A percentile compares a stretch with the other conserved stretches of the same genome.
Conservation (phyloP, 1,139 yeast genomes). For the Debaryomyces fabryi region DNA sequence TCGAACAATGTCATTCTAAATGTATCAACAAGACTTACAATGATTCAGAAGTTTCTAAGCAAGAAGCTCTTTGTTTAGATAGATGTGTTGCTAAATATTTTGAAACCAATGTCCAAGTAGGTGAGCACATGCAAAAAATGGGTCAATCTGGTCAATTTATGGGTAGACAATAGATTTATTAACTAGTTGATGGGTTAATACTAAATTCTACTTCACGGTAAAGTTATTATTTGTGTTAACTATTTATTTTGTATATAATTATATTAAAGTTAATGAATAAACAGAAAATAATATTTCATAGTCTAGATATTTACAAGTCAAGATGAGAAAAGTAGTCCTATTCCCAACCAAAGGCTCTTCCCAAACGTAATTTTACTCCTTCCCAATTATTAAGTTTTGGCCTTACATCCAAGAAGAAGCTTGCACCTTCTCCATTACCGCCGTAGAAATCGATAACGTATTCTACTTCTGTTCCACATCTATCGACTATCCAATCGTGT, state of each 20-base stretch:
- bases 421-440: constrained; percentile 61
- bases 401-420: constrained; percentile 83
- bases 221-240: constrained; percentile 1
- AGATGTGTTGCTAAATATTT: constrained; percentile 97
- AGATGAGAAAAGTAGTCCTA: neutral
- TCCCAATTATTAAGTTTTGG: constrained; percentile 84
- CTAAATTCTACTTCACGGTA: neutral
- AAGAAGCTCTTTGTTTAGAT: constrained; percentile 89
- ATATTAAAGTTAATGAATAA: constrained; percentile 7
- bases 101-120: constrained; percentile 94
- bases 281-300: constrained; percentile 1
- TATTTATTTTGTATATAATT: constrained; percentile 7
- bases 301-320: constrained; percentile 2
- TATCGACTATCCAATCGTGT: constrained; percentile 91
- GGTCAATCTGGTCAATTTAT: constrained; percentile 60
- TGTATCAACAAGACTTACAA: constrained; percentile 71
- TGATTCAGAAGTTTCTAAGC: constrained; percentile 80
- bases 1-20: constrained; percentile 85
- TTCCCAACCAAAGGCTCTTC: constrained; percentile 54
- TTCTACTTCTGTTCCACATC: constrained; percentile 83
- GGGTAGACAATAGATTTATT: constrained; percentile 42
- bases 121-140: constrained; percentile 82
- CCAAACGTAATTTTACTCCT: constrained; percentile 71
- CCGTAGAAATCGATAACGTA: constrained; percentile 93
- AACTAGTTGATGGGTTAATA: neutral